Base-by-base conservation (phyloP, 192 early-diverging fungal species). In the Podila epicladia region DNA sequence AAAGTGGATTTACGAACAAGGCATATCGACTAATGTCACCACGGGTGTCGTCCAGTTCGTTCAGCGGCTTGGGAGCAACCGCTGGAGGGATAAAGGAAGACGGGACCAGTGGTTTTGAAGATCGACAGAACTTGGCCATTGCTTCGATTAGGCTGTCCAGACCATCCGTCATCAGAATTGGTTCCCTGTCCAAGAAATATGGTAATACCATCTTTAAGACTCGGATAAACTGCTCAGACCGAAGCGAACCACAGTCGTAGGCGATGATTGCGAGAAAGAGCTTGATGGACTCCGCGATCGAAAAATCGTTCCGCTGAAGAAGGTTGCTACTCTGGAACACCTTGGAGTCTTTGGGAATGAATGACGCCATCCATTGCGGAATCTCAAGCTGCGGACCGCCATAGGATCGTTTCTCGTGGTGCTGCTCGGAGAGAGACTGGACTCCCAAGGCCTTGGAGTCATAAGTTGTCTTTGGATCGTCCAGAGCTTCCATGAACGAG, bases 191-290 rank as follows among this genome's bases (percentile, higher is more conserved):
- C 55, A 83, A 69, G 31, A 89, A 86, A 33, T 71, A 65, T 3
- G 75, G 75, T 24, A 88, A 48, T 9, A 87, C 33, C 15, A 82
- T 53, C 57, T 69, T 72, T 15, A 89, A 60, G 20, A 87, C 82
- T 5, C 84, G 79, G 7, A 87, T 85, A 72, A 90, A 89, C 64
- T 90, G 89, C 51, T 90, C 89, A 0, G 89, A 88, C 48, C 89
- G 76, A 2, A 86, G 24, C 3, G 89, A 87, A 51, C 85, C 83
- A 4, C 87, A 75, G 68, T 90, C 89, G 62, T 86, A 88, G 0
- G 87, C 89, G 63, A 90, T 89, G 41, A 90, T 83, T 0, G 89
- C 86, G 9, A 90, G 66, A 22, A 88, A 90, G n/a, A 90, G 69
- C 61, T 87, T 87, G 64, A 90, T 82, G 12, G 86, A 87, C 37